Evolutionary conservation across 176 grass and related monocot species (phyloP).

Genomic region (Zea luxurians): DNA sequence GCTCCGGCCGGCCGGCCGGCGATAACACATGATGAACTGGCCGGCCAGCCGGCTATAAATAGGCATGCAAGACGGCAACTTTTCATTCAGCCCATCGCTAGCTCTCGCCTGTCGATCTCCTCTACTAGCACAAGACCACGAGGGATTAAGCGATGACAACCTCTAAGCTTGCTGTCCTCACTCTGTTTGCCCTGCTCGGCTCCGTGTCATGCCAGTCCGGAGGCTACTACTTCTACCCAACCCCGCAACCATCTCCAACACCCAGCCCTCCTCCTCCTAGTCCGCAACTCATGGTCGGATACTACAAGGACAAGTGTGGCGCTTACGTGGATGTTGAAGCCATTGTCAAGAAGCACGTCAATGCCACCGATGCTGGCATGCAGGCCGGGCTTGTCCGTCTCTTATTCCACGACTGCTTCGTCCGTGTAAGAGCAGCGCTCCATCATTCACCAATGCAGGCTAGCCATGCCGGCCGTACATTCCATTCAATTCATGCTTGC

Average conservation of each 20-base stretch:
- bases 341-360: constrained; percentile 30
- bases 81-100: neutral
- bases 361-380: neutral
- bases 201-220: constrained; percentile 1
- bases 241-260: neutral
- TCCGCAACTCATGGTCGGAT: constrained; percentile 17
- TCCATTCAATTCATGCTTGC: too few species aligned
- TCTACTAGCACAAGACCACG: neutral
- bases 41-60: neutral
- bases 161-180: neutral
- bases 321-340: constrained; percentile 5
- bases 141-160: neutral
- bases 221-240: neutral
- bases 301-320: constrained; percentile 39
- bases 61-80: neutral
- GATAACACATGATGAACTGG: too few species aligned
- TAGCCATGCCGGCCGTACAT: neutral
- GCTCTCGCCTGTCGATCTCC: neutral
- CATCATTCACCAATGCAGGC: neutral
- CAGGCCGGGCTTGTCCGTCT: neutral
- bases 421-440: neutral
- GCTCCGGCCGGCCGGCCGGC: too few species aligned
- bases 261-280: neutral
- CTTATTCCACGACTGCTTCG: neutral
- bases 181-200: constrained; percentile 12